These are phyloP conservation scores for Ophiostoma tasmaniense DNA, from an alignment of 2,329 filamentous ascomycete genomes.

Conservation along the genomic window DNA sequence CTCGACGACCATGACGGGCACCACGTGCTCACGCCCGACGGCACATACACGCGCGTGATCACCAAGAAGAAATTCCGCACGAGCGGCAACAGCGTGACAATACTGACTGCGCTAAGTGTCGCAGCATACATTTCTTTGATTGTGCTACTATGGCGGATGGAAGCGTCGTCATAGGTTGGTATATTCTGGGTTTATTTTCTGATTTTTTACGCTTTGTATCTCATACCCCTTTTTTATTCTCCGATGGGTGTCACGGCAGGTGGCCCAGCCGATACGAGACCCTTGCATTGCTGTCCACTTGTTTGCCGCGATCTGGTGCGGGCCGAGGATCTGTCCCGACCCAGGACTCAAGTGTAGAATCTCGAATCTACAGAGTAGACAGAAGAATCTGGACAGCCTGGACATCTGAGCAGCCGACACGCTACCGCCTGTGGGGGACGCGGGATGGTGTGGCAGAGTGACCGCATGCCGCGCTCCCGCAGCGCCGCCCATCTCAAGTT, in stretches of 20 bases:
- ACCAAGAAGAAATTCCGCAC: slow-evolving; percentile 52
- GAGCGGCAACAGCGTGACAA: slow-evolving; percentile 52
- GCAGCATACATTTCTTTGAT: slow-evolving; percentile 49
- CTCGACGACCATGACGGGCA: slow-evolving; percentile 13
- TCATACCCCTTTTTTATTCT: not conserved
- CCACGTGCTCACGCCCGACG: slow-evolving; percentile 19
- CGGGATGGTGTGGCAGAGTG: not conserved
- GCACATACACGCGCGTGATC: slow-evolving; percentile 26
- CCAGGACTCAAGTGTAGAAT: not conserved
- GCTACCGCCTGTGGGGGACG: not conserved
- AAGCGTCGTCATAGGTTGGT: not conserved
- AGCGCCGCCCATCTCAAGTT: not conserved
- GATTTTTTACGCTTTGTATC: not conserved
- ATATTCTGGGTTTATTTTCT: not conserved
- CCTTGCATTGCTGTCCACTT: not conserved
- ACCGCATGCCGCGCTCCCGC: not conserved
- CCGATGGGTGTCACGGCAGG: not conserved
- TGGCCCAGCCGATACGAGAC: not conserved
- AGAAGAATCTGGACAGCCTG: not conserved
- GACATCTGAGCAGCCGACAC: not conserved
- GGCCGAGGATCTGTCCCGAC: not conserved
- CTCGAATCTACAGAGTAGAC: not conserved
- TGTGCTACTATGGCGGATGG: slow-evolving; percentile 31
- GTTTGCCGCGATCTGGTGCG: not conserved
- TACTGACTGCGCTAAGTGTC: slow-evolving; percentile 49